Evolutionary conservation across 305 asterid genomes (phyloP), one percentile per base, ranked within the genome.

Genomic region (Plantago coronopus): DNA sequence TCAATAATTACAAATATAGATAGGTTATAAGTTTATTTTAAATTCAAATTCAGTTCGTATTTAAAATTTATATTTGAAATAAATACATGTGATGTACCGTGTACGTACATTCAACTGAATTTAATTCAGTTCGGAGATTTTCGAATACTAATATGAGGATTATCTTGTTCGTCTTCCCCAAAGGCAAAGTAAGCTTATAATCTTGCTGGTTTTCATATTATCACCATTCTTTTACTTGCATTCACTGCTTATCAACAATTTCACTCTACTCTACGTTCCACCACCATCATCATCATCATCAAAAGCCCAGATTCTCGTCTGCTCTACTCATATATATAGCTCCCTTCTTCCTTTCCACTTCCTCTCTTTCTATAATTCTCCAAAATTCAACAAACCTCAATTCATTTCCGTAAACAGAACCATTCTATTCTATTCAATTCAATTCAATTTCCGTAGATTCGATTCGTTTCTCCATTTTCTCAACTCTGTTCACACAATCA

Each of bases 201-300:
- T 34, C 8, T 34, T 34, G 12, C 12, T 34, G 12, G 11, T 9
- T 7, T 47, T 47, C 23, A 17, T 47, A 47, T 7, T 17, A 34
- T 34, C 2, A 7, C 7, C 53, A 17, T 19, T 45, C 50, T 70
- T 69, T 69, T 66, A 49, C 72, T 58, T 65, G 67, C 62, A 66
- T 55, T 58, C 54, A 54, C 79, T 66, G 47, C 74, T 69, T 61
- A 72, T 69, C 86, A 63, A 70, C 67, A 79, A 78, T 78, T 78
- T 73, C 77, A 76, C 80, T 72, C 76, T 50, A 49, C 72, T 61
- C 68, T 72, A 7, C 40, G 12, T 34, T 34, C 40, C 11, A 34
- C 9, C 40, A 9, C 8, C 40, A 34, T 31, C 38, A 31, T 31
- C 31, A 25, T 25, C 31, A 25, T 25, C 72, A 58, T 69, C 65